Evolutionary conservation across 1,284 basidiomycete genomes (phyloP).

Genomic region (Pterula multifida): DNA sequence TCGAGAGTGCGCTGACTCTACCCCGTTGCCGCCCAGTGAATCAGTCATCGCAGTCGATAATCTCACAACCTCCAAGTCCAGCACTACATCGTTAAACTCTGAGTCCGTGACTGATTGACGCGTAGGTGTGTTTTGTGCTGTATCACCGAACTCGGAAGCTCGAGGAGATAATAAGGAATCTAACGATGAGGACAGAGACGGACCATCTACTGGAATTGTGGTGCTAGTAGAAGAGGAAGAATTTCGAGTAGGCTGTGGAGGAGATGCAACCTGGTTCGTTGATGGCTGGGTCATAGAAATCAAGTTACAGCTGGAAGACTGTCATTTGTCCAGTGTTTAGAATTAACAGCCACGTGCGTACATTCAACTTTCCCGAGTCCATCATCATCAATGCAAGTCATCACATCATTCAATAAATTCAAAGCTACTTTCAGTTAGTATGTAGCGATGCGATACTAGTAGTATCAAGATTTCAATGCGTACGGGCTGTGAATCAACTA

Average conservation of each 20-base stretch:
- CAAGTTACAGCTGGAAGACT: neutral
- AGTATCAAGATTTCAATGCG: too few species aligned
- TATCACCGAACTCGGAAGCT: slow-evolving; percentile 8
- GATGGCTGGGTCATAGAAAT: neutral
- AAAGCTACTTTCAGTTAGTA: too few species aligned
- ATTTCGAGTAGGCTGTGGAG: neutral
- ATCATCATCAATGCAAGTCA: neutral
- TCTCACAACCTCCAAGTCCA: slow-evolving; percentile 40
- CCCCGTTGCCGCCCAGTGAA: slow-evolving; percentile 11
- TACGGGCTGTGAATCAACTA: too few species aligned
- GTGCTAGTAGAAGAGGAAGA: neutral
- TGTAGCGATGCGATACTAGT: too few species aligned
- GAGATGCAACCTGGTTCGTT: neutral
- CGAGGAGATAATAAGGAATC: slow-evolving; percentile 32
- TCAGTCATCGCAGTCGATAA: slow-evolving; percentile 40
- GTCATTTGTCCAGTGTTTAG: neutral
- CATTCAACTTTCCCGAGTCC: neutral
- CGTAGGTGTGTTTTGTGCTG: slow-evolving; percentile 1
- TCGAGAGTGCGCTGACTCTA: neutral
- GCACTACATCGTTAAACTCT: slow-evolving; percentile 46
- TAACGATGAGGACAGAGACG: slow-evolving; percentile 15
- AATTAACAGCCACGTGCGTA: neutral
- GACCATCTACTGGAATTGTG: slow-evolving; percentile 4
- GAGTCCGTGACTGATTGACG: slow-evolving; percentile 37
- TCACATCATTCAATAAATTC: neutral